Conservation (phyloP, 1,284 basidiomycete genomes). For the Phylloporus gajari region DNA sequence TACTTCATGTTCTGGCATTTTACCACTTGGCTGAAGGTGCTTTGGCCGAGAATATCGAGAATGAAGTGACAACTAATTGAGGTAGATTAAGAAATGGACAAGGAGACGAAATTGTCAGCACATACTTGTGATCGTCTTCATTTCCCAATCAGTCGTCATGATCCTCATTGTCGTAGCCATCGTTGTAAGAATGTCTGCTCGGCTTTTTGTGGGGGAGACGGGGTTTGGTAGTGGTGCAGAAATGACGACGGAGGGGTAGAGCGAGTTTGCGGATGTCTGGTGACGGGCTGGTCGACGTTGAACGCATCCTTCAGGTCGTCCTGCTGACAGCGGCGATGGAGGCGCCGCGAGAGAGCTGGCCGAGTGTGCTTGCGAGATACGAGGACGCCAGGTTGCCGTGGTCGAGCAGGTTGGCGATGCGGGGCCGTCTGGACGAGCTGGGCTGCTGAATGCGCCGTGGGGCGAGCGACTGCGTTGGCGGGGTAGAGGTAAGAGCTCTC, state of each 20-base stretch:
- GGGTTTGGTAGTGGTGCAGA: slow-evolving; percentile 53
- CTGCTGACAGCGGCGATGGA: slow-evolving; percentile 65
- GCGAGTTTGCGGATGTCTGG: slow-evolving; percentile 54
- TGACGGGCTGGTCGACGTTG: slow-evolving; percentile 58
- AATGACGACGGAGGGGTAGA: slow-evolving; percentile 68
- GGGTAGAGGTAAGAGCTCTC: slow-evolving; percentile 55
- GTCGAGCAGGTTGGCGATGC: slow-evolving; percentile 72
- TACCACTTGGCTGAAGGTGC: slow-evolving; percentile 99
- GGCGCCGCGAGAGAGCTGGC: slow-evolving; percentile 69
- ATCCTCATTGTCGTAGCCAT: slow-evolving; percentile 96
- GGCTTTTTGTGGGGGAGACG: slow-evolving; percentile 79
- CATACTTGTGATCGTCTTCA: slow-evolving; percentile 91
- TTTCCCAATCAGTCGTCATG: slow-evolving; percentile 94
- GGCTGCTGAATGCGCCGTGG: slow-evolving; percentile 45
- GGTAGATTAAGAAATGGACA: slow-evolving; percentile 22
- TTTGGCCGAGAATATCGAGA: slow-evolving; percentile 96
- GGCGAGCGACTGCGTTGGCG: slow-evolving; percentile 45
- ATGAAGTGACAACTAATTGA: slow-evolving; percentile 82
- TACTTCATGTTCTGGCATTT: slow-evolving; percentile 99
- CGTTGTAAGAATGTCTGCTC: slow-evolving; percentile 91
- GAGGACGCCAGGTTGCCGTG: slow-evolving; percentile 63
- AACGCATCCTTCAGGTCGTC: slow-evolving; percentile 80
- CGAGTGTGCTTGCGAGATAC: slow-evolving; percentile 62
- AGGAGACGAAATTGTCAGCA: slow-evolving; percentile 29
- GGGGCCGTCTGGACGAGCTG: slow-evolving; percentile 60